These are phyloP conservation scores for Colletotrichum tabaci DNA, from an alignment of 2,329 filamentous ascomycete species.

Conservation along the genomic window DNA sequence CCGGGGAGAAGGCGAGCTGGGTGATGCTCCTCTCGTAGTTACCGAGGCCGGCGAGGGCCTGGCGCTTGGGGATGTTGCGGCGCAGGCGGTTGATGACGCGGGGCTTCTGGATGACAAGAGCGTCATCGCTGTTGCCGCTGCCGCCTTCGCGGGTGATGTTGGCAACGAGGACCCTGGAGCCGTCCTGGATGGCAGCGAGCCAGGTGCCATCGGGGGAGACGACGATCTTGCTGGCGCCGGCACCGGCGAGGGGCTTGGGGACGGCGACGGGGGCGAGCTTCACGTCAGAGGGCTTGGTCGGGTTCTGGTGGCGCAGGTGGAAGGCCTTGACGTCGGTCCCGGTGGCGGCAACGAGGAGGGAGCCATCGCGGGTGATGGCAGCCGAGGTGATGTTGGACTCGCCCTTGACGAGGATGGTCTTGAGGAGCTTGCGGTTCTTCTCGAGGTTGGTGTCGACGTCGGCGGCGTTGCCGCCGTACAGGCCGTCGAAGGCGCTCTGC, in stretches of 20 bases:
- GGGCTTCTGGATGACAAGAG: constrained; percentile 48
- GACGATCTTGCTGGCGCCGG: constrained; percentile 78
- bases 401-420: constrained; percentile 77
- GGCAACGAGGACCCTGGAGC: constrained; percentile 70
- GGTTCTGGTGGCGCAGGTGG: constrained; percentile 69
- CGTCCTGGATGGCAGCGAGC: constrained; percentile 76
- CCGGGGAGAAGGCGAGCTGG: constrained; percentile 82
- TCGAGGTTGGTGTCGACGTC: constrained; percentile 59
- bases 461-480: constrained; percentile 59
- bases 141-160: constrained; percentile 53
- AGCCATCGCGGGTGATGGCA: constrained; percentile 79
- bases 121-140: constrained; percentile 37
- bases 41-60: constrained; percentile 77
- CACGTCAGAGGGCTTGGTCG: constrained; percentile 70
- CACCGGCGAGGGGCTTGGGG: constrained; percentile 67
- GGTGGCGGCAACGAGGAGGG: constrained; percentile 83
- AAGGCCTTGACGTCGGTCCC: constrained; percentile 83
- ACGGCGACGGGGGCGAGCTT: constrained; percentile 80
- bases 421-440: constrained; percentile 75
- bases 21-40: constrained; percentile 83
- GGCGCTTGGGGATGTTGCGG: constrained; percentile 68
- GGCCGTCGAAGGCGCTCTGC: constrained; percentile 60
- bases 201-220: constrained; percentile 80
- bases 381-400: constrained; percentile 88
- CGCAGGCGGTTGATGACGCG: constrained; percentile 67